Evolutionary conservation across 1,284 basidiomycete genomes (phyloP), one percentile per base, ranked within the genome.

Genomic region (Fistulina hepatica): DNA sequence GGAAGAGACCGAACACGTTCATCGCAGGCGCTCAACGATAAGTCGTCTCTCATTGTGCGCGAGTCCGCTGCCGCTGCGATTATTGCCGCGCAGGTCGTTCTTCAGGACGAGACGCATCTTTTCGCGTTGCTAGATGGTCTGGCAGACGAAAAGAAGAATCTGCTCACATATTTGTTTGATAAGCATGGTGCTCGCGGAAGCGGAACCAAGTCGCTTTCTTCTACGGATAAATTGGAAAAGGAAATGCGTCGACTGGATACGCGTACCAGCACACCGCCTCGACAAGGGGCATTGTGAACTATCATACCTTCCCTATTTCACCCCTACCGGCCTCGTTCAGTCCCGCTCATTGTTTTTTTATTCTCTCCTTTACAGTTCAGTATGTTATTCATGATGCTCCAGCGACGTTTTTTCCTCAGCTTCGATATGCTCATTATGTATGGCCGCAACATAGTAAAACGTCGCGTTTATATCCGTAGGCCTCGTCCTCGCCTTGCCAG

Each of bases 81-180:
- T 51, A 84, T 86, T 43, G 76, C 82, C 15, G 80, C 83, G 0
- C 84, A 89, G 48, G 61, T 82, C 19, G 75, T 86, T 38, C 61
- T 90, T 21, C 73, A 73, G 22, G 84, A 89, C 51, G 85, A 89
- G 53, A 74, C 76, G 0, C 80, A 85, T 47, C 63, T 90, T 3
- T 88, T 86, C 49, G 64, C 73, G 19, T 69, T 90, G 21, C 61
- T 89, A 26, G 82, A 84, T 41, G 82, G 81, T 8, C 64, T 90
- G 23, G 73, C 79, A 10, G 79, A 84, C 45, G 83, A 84, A 50
- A 85, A 89, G 66, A 86, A 85, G 65, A 88, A 89, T 52, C 62
- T 89, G 20, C 63, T 89, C 36, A 84, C 84, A 2, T 89, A 89
- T 48, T 65, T 88, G 39, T 88, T 88, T 48, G 83, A 86, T 54